phyloP scores from a whole-genome alignment of 2,329 filamentous ascomycete genomes.

The Lachnum nothofagi region DNA sequence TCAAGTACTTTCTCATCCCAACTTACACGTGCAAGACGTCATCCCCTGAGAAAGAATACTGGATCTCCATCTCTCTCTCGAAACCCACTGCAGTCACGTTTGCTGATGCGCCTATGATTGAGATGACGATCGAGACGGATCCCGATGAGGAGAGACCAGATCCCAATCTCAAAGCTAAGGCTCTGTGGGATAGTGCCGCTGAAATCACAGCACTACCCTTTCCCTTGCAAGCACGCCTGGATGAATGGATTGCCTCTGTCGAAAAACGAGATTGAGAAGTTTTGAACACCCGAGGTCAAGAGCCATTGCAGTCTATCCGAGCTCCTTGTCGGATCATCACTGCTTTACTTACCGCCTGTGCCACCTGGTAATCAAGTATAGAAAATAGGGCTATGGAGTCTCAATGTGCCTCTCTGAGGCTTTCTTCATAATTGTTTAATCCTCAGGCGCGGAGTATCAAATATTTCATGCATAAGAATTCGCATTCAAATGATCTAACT shows the following conservation, averaged over 20 bases:
- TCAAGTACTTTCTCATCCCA: constrained; percentile 38
- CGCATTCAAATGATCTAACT: too few species aligned
- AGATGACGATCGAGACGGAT: constrained; percentile 38
- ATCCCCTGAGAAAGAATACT: neutral
- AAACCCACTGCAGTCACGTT: constrained; percentile 71
- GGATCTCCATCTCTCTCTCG: constrained; percentile 56
- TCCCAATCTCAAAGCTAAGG: neutral
- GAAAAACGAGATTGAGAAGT: neutral
- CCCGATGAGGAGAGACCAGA: neutral
- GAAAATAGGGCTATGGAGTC: too few species aligned
- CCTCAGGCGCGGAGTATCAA: too few species aligned
- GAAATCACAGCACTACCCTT: constrained; percentile 15
- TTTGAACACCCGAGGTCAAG: too few species aligned
- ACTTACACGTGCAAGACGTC: neutral
- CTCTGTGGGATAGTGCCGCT: neutral
- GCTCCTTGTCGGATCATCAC: too few species aligned
- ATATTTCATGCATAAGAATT: too few species aligned
- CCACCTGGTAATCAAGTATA: too few species aligned
- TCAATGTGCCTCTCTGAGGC: too few species aligned
- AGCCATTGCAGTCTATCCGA: too few species aligned
- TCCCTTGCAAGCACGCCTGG: constrained; percentile 22
- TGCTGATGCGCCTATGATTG: constrained; percentile 66
- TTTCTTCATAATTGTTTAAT: too few species aligned
- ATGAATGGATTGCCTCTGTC: constrained; percentile 25
- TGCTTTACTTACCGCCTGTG: too few species aligned